Conservation (phyloP, 352 stramenopile species). For the Hyphochytrium catenoides region DNA sequence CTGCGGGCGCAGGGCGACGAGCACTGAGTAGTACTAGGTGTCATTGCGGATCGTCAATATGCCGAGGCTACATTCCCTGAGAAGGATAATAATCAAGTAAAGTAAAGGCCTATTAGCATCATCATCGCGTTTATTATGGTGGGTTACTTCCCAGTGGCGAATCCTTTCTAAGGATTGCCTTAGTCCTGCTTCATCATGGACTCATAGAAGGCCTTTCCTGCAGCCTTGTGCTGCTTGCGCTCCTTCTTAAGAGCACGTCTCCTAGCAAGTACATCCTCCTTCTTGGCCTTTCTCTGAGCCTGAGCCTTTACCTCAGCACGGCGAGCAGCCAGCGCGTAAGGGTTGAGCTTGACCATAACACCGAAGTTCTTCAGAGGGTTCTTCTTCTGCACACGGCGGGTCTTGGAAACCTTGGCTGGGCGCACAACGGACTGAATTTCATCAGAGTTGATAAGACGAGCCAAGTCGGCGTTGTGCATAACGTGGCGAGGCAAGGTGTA, state of each 20-base stretch:
- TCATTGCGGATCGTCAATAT: no score
- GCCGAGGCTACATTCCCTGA: no score
- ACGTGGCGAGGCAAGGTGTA: conserved; percentile 76
- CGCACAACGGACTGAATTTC: conserved; percentile 91
- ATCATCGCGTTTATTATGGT: no score
- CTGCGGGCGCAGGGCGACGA: no score
- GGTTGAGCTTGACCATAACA: conserved; percentile 88
- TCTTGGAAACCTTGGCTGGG: conserved; percentile 69
- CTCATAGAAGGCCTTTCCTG: conserved; percentile 41
- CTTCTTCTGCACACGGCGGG: conserved; percentile 81
- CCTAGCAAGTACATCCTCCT: conserved; percentile 38
- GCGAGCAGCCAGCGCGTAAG: conserved; percentile 78
- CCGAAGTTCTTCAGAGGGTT: conserved; percentile 89
- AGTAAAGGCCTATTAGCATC: no score
- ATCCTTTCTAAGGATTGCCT: no score
- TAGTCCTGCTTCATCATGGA: conserved; percentile 34
- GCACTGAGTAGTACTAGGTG: no score
- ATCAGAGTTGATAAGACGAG: conserved; percentile 97
- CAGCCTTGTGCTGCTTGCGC: conserved; percentile 27
- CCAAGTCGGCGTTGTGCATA: conserved; percentile 95
- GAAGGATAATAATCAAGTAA: no score
- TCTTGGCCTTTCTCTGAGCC: conserved; percentile 64
- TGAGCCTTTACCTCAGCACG: conserved; percentile 62
- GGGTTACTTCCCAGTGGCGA: no score
- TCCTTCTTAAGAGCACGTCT: conserved; percentile 61